phyloP scores from a whole-genome alignment of 495 filamentous ascomycete genomes.

The Aspergillus nidulans region DNA sequence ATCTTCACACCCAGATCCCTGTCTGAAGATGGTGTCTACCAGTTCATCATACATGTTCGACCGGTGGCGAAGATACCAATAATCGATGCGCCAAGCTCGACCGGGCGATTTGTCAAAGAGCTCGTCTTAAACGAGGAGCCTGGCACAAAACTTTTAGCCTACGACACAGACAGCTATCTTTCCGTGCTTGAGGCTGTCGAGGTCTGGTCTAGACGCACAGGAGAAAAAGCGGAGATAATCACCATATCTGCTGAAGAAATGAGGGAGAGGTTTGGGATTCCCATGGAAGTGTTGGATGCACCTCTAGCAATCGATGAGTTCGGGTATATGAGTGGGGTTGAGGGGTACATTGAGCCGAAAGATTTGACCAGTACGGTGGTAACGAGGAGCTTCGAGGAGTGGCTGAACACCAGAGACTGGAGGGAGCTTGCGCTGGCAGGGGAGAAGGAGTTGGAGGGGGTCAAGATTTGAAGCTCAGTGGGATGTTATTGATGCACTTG shows the following conservation, averaged over 20 bases:
- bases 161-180: constrained; percentile 37
- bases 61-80: constrained; percentile 29
- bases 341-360: constrained; percentile 27
- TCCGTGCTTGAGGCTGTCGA: constrained; percentile 26
- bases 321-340: constrained; percentile 37
- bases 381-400: constrained; percentile 29
- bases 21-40: constrained; percentile 19
- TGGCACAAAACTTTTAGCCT: constrained; percentile 37
- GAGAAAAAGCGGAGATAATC: constrained; percentile 24
- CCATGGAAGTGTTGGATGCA: constrained; percentile 34
- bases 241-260: constrained; percentile 27
- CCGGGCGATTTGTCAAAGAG: constrained; percentile 38
- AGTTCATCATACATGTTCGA: constrained; percentile 23
- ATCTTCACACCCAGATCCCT: constrained; percentile 31
- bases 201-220: constrained; percentile 30
- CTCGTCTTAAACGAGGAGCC: constrained; percentile 32
- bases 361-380: constrained; percentile 27
- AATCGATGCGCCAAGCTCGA: constrained; percentile 33
- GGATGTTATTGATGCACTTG: no score
- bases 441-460: no score
- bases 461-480: no score
- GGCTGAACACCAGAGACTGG: constrained; percentile 20
- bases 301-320: constrained; percentile 32
- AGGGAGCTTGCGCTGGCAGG: no score
- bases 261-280: constrained; percentile 29